These are phyloP conservation scores for Fonsecaea erecta DNA, from an alignment of 2,329 filamentous ascomycete genomes.

Conservation along the genomic window DNA sequence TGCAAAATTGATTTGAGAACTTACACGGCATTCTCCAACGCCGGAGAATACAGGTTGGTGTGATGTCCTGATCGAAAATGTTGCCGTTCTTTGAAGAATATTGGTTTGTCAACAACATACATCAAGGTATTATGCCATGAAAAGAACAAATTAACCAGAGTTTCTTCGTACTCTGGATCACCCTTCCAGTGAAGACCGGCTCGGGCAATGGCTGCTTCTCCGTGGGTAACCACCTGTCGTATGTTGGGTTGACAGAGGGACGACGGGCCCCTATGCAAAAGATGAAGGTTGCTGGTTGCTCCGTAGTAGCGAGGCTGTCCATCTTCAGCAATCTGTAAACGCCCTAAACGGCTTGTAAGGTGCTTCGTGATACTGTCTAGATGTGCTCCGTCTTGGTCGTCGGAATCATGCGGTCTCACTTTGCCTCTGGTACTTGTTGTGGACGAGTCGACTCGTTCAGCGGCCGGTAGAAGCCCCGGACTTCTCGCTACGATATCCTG, in stretches of 20 bases:
- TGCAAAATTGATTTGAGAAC: neutral
- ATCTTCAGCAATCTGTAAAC: conserved; percentile 50
- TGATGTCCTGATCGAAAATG: conserved; percentile 37
- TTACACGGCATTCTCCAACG: conserved; percentile 50
- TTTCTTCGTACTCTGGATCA: conserved; percentile 49
- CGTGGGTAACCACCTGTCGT: neutral
- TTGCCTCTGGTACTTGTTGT: neutral
- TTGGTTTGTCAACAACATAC: conserved; percentile 52
- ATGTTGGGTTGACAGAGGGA: conserved; percentile 38
- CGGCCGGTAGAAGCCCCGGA: neutral
- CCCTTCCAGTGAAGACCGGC: conserved; percentile 49
- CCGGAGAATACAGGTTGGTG: conserved; percentile 48
- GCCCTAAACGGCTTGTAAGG: conserved; percentile 51
- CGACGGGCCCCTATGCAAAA: conserved; percentile 47
- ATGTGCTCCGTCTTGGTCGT: neutral
- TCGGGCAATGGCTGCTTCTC: conserved; percentile 26
- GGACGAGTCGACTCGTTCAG: neutral
- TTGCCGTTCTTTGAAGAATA: conserved; percentile 40
- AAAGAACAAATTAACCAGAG: conserved; percentile 54
- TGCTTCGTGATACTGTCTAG: conserved; percentile 50
- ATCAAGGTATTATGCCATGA: conserved; percentile 56
- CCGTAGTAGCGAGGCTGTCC: conserved; percentile 53
- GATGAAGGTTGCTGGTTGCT: conserved; percentile 51
- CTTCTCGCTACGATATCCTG: neutral
- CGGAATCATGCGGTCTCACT: neutral